These are phyloP conservation scores for Gossypium davidsonii DNA, from an alignment of 441 rosid genomes.

Conservation along the genomic window DNA sequence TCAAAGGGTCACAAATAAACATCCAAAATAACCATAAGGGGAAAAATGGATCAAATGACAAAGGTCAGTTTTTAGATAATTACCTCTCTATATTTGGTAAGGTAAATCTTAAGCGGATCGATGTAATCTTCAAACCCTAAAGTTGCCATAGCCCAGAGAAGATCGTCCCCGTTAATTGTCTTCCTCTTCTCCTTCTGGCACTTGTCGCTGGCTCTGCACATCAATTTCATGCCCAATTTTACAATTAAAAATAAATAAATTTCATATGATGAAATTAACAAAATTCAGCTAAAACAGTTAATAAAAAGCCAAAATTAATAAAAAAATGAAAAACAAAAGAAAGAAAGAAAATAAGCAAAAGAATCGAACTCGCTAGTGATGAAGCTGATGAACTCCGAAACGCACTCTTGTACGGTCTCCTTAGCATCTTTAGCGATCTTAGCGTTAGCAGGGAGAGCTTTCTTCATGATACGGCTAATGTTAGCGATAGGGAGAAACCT, in stretches of 20 bases:
- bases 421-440: constrained; percentile 95
- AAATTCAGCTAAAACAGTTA: background rate
- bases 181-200: constrained; percentile 97
- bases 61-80: background rate
- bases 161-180: constrained; percentile 93
- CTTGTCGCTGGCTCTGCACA: constrained; percentile 88
- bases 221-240: constrained; percentile 10
- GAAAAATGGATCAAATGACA: background rate
- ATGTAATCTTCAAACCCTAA: constrained; percentile 96
- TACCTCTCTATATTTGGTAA: constrained; percentile 84
- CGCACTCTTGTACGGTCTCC: constrained; percentile 94
- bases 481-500: constrained; percentile 90
- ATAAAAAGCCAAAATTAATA: background rate
- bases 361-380: constrained; percentile 81
- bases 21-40: background rate
- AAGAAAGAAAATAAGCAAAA: background rate
- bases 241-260: background rate
- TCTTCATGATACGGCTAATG: constrained; percentile 90
- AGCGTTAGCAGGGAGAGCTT: constrained; percentile 83
- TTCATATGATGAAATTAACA: background rate
- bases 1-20: background rate
- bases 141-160: constrained; percentile 97
- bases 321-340: background rate
- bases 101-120: constrained; percentile 79
- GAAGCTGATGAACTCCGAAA: constrained; percentile 95